Base-by-base conservation (phyloP, 192 early-diverging fungal species). In the Coemansia sp. region DNA sequence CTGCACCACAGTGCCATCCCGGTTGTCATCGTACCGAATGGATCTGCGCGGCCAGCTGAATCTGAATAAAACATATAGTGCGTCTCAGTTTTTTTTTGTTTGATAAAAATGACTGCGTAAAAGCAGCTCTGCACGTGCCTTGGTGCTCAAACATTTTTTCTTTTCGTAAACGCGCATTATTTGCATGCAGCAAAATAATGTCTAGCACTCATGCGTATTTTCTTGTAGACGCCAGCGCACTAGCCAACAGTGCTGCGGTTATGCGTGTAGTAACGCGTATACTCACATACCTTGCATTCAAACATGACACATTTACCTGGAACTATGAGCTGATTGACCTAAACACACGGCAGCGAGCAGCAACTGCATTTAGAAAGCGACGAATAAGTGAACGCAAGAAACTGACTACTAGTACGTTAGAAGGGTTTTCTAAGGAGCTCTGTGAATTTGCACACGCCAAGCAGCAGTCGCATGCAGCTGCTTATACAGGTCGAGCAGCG, bases 1-100 rank as follows among this genome's bases (percentile, higher is more conserved):
- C 49, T 87, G 52, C 81, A 89, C 48, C 83, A 87, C 59, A 84
- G 83, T 19, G 80, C 81, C 4, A 68, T 86, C 5, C 86, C 87
- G 1, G 86, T 89, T 6, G 72, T 84, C 12, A 83, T 89, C 10
- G 87, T 89, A 13, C 84, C 72, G 6, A 76, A 76, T 43, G 72
- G 72, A 19, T 28, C 50, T 42, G 54, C 37, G n/a, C 64, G 40
- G 37, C 41, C 66, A 13, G n/a, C 50, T 0, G 62, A 68, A 10
- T 39, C 56, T 33, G 72, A 65, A 6, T 62, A 50, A 37, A 26
- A 26, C n/a, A n/a, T n/a, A n/a, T n/a, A 26, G 23, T 26, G 23
- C 23, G 23, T 26, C 23, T 26, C 23, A 26, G 1, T 4, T 26
- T 26, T 26, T 26, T 26, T 26, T 4, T 26, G 23, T 26, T 26